Evolutionary conservation across 2,329 filamentous ascomycete genomes (phyloP), one percentile per base, ranked within the genome.

Genomic region (Ophiocordyceps camponoti-saundersi): DNA sequence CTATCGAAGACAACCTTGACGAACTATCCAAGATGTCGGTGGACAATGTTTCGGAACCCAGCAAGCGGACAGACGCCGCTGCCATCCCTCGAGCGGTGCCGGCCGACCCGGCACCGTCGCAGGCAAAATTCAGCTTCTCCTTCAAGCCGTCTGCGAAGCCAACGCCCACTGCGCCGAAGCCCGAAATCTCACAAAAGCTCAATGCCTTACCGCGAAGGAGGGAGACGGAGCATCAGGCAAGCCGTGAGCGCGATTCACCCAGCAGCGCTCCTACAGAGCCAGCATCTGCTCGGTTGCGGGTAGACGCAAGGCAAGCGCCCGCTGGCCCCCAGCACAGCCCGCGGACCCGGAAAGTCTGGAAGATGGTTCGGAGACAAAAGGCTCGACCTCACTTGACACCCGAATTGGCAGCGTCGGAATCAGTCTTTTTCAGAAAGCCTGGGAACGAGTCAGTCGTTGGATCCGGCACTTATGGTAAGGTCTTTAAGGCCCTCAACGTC

Each of bases 391-490:
- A 70, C 6, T 66, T 96, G 1, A 67, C 81, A 0, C 67, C 79
- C 22, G 85, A 95, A 30, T 77, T 90, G 55, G 77, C 79, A 12
- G 69, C 72, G 6, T 94, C 89, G 0, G 83, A 90, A 43, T 95
- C 89, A 0, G 88, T 96, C 3, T 96, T 93, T 63, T 95, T 83
- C 65, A 76, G 90, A 52, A 96, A 95, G 60, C 89, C 89, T 1
- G 90, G 90, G n/a, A 95, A 96, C 55, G 90, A 94, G 60, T 96
- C 90, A 0, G 90, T 96, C 0, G 83, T 96, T 20, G 90, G 90
- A 16, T 94, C 90, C 42, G 90, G 90, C 12, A 96, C 90, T 0
- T 96, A 95, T 56, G 92, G 87, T 46, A 94, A 94, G 62, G 88
- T 95, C 5, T 95, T 93, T 70, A 94, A 94, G 61, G 88, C 80